Base-by-base conservation (phyloP, 306 rosid species). In the Acacia crassicarpa region DNA sequence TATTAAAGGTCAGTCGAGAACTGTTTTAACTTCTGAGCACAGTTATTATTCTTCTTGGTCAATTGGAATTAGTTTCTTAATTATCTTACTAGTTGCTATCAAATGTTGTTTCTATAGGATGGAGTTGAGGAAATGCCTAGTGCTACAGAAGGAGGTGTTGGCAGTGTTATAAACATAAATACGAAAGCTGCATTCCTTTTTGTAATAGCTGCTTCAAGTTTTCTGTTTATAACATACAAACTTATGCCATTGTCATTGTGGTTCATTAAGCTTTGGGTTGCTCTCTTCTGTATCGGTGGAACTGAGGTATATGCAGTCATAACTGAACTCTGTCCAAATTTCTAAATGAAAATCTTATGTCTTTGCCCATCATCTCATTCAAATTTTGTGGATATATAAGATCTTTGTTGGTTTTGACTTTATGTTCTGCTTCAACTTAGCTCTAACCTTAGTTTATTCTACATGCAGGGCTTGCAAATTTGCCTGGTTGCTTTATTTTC, bases 251-350 rank as follows among this genome's bases (percentile, higher is more conserved):
- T 93, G 94, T 93, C 99, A 10, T 40, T 68, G 27, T 93, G 94
- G 99, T 91, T 96, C 88, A 66, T 96, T 23, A 92, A 92, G 74
- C 80, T 93, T 89, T 86, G 93, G 93, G 98, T 93, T 51, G 97
- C 91, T 86, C 97, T 96, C 80, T 96, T 93, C 89, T 93, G 97
- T 90, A 90, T 96, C 19, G 99, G 98, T 56, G 97, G 99, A 61
- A 74, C 79, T 51, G 99, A 96, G 99, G 99, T 95, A 91, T 63
- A 53, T 67, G 35, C 76, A 75, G 59, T 76, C 27, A 72, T 67
- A 48, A 6, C n/a, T 17, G 82, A 32, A 45, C 75, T 77, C 30
- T 74, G 46, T 62, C 56, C 70, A 44, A 41, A 78, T 25, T 76
- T 67, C 63, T 32, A 46, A 51, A 56, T 67, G 43, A 75, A 48